Conservation (phyloP, 179 eudicot species). For the Actinidia arguta region DNA sequence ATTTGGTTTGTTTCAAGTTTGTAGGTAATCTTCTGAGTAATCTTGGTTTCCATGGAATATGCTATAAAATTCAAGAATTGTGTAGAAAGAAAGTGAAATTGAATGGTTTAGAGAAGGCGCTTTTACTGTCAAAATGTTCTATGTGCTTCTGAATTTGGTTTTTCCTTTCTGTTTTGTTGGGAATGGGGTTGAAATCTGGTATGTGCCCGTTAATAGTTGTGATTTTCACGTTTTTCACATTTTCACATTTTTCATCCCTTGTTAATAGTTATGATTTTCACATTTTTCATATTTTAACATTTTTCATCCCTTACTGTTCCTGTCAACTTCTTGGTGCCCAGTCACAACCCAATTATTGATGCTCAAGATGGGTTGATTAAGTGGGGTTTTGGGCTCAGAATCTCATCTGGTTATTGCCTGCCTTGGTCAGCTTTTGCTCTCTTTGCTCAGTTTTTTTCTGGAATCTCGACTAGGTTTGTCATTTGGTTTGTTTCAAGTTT, state of each 20-base stretch:
- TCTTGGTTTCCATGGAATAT: conserved; percentile 12
- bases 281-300: no score
- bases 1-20: conserved; percentile 4
- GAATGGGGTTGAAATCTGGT: neutral
- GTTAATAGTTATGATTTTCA: no score
- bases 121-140: neutral
- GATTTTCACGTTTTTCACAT: neutral
- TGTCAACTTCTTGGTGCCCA: no score
- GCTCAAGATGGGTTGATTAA: neutral
- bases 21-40: neutral
- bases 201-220: neutral
- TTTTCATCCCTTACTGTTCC: no score
- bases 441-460: conserved; percentile 5
- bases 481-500: conserved; percentile 4
- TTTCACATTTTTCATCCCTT: neutral
- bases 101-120: neutral
- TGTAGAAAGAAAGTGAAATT: neutral
- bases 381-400: conserved; percentile 10
- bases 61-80: neutral
- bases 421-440: conserved; percentile 17
- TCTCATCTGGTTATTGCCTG: conserved; percentile 22
- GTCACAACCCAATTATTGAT: no score
- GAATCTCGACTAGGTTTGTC: conserved; percentile 2
- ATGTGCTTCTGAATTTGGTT: neutral
- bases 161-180: neutral